Conservation (phyloP, 257 asterid genomes). For the Penstemon davidsonii region DNA sequence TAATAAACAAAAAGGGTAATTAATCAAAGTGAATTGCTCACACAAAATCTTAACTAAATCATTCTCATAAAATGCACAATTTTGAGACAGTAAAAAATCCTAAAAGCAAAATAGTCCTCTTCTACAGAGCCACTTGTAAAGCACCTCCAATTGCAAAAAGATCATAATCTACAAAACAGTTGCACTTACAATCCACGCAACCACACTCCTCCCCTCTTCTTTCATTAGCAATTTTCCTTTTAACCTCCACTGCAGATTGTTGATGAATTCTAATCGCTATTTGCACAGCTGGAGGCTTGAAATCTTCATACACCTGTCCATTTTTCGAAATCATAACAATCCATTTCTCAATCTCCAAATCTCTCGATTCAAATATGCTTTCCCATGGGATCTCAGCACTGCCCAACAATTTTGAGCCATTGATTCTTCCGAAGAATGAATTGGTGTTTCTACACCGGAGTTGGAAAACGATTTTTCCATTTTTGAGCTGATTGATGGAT, state of each 20-base stretch:
- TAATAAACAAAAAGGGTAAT: not conserved
- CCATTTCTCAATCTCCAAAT: slow-evolving; percentile 54
- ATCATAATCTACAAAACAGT: slow-evolving; percentile 44
- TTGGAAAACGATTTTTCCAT: slow-evolving; percentile 46
- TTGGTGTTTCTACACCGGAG: slow-evolving; percentile 44
- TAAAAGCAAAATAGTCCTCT: slow-evolving; percentile 7
- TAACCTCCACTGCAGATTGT: slow-evolving; percentile 7
- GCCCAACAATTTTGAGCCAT: slow-evolving; percentile 54
- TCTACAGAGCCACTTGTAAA: slow-evolving; percentile 26
- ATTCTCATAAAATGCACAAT: not conserved
- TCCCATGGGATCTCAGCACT: slow-evolving; percentile 60
- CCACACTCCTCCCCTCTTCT: slow-evolving; percentile 33
- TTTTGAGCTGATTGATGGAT: slow-evolving; percentile 37
- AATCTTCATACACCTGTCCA: slow-evolving; percentile 26
- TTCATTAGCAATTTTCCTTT: slow-evolving; percentile 14
- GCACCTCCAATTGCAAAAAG: slow-evolving; percentile 47
- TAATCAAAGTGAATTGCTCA: too few relatives aligned
- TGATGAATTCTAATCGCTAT: slow-evolving; percentile 43
- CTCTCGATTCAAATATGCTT: slow-evolving; percentile 30
- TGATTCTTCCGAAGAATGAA: slow-evolving; percentile 36
- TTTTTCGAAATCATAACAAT: slow-evolving; percentile 38
- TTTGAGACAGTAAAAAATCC: not conserved
- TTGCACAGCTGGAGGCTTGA: slow-evolving; percentile 52
- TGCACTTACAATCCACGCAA: slow-evolving; percentile 41
- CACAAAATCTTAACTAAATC: not conserved